These are phyloP conservation scores for Phytophthora macrochlamydospora DNA, from an alignment of 352 stramenopile species.

Conservation along the genomic window DNA sequence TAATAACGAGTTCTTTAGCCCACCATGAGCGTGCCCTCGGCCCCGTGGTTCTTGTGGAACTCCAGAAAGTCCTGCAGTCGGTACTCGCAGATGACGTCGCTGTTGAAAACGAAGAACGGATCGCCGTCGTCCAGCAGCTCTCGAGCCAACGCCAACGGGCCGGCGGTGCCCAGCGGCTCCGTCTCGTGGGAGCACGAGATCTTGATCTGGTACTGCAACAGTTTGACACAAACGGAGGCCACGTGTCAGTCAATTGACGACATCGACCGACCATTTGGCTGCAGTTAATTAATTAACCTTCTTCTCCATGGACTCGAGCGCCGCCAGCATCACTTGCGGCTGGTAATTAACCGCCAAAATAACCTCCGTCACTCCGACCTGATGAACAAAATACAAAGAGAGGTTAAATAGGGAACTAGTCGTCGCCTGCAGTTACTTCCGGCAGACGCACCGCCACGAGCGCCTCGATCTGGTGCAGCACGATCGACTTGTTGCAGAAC, in stretches of 20 bases:
- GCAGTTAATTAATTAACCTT: slow-evolving; percentile 37
- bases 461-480: slow-evolving; percentile 90
- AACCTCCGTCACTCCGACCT: slow-evolving; percentile 90
- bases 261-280: background rate
- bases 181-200: slow-evolving; percentile 90
- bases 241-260: slow-evolving; percentile 5
- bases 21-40: slow-evolving; percentile 82
- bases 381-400: slow-evolving; percentile 1
- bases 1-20: too few species aligned
- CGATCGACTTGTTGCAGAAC: slow-evolving; percentile 93
- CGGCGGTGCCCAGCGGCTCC: slow-evolving; percentile 83
- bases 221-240: slow-evolving; percentile 2
- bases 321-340: slow-evolving; percentile 87
- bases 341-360: slow-evolving; percentile 92
- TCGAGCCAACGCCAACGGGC: slow-evolving; percentile 79
- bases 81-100: slow-evolving; percentile 90
- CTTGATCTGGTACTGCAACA: slow-evolving; percentile 84
- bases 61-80: slow-evolving; percentile 74
- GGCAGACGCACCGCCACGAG: slow-evolving; percentile 62
- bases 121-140: slow-evolving; percentile 86
- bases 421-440: too few species aligned
- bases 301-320: slow-evolving; percentile 80
- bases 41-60: slow-evolving; percentile 81
- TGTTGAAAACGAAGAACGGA: slow-evolving; percentile 93
- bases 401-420: background rate